Conservation (phyloP, 2,329 filamentous ascomycete species). For the Hymenoscyphus fraxineus region DNA sequence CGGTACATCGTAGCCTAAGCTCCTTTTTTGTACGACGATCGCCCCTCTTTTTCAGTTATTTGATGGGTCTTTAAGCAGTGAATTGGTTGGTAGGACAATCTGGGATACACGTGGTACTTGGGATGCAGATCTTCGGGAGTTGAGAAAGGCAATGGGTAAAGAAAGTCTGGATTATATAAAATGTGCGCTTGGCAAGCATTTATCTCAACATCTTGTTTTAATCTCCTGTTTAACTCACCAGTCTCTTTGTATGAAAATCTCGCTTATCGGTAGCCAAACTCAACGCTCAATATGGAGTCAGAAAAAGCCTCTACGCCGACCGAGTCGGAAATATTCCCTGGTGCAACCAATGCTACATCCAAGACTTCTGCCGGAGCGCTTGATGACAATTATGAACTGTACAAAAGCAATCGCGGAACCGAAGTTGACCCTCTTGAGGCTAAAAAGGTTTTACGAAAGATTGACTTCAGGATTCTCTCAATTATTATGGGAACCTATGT, state of each 20-base stretch:
- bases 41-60: neutral
- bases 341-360: neutral
- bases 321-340: neutral
- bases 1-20: neutral
- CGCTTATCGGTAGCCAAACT: neutral
- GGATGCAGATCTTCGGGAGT: neutral
- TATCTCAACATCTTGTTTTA: neutral
- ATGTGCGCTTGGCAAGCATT: neutral
- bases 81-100: neutral
- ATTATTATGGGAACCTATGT: constrained; percentile 54
- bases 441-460: constrained; percentile 47
- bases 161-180: neutral
- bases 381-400: constrained; percentile 37
- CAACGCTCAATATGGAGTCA: neutral
- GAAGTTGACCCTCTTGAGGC: constrained; percentile 25
- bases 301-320: neutral
- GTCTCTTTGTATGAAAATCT: neutral
- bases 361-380: constrained; percentile 4
- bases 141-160: neutral
- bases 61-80: neutral
- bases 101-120: neutral
- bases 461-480: constrained; percentile 50
- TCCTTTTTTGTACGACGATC: neutral
- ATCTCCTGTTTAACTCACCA: neutral
- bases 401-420: constrained; percentile 26